Evolutionary conservation across 192 early-diverging fungal species (phyloP), one percentile per base, ranked within the genome.

Genomic region (Thoreauomyces humboldtii): DNA sequence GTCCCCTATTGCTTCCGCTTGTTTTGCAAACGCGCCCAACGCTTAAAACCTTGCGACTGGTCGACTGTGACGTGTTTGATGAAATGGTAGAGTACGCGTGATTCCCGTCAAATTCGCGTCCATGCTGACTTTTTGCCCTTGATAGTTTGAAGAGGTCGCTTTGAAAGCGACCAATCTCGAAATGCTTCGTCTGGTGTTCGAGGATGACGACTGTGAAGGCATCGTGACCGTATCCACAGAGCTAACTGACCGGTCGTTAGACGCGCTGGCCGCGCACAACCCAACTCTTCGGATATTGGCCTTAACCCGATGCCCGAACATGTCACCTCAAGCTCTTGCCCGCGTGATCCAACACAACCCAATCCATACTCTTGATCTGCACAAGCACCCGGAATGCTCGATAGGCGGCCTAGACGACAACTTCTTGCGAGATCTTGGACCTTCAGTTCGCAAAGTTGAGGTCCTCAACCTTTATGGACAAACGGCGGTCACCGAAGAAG

Each of bases 51-150:
- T 50, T 82, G 5, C 70, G 81, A 28, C 59, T 82, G 15, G 81
- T 82, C 2, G 81, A 82, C 63, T 82, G 81, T 62, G 74, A 82
- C 27, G 75, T 82, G 7, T 64, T 38, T 19, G 77, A 82, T 60
- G 50, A 32, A 24, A 37, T 79, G 65, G 63, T 73, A 48, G 9
- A n/a, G 38, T 9, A 41, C 9, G n/a, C n/a, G n/a, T n/a, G n/a
- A n/a, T n/a, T n/a, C n/a, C n/a, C n/a, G n/a, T n/a, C n/a, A n/a
- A n/a, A n/a, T n/a, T n/a, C n/a, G n/a, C n/a, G n/a, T n/a, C n/a
- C n/a, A n/a, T 24, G 47, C 7, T 48, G 9, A 17, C 25, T 7
- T 48, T 24, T 48, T 48, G 47, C 7, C 47, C 7, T 7, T 7
- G 54, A 22, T 36, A 61, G 55, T 62, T 71, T 59, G 43, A 63